A percentile compares a stretch with the other conserved stretches of the same genome.
Evolutionary conservation across 768 basidiomycete species (phyloP).

Genomic region (Tulasnella sp.): DNA sequence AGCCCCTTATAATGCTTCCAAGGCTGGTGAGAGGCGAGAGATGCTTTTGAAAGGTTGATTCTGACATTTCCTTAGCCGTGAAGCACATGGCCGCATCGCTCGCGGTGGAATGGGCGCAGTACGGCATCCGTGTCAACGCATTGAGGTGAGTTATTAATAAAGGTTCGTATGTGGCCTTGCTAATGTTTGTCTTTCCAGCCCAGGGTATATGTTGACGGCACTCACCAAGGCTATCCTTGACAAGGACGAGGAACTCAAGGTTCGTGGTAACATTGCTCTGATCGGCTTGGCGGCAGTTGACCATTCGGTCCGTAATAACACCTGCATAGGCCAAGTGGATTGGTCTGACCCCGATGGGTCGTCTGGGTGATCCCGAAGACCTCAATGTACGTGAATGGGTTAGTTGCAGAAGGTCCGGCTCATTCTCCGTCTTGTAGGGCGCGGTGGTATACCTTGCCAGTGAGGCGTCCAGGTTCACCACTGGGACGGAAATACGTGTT

Average conservation of each 20-base stretch:
- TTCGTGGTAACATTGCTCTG: constrained; percentile 23
- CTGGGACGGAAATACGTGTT: constrained; percentile 70
- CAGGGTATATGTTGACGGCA: constrained; percentile 91
- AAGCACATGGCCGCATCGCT: constrained; percentile 88
- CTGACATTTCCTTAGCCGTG: constrained; percentile 42
- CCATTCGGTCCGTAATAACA: neutral
- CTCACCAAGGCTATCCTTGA: constrained; percentile 74
- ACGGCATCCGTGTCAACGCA: constrained; percentile 74
- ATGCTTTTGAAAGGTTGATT: neutral
- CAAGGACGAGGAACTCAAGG: constrained; percentile 62
- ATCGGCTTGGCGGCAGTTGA: neutral
- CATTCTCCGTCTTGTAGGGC: constrained; percentile 35
- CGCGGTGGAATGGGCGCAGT: constrained; percentile 92
- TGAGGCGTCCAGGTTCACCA: constrained; percentile 83
- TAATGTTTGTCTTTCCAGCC: constrained; percentile 33
- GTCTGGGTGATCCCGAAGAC: constrained; percentile 89
- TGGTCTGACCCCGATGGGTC: constrained; percentile 71
- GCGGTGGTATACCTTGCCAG: constrained; percentile 84
- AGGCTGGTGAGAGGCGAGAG: constrained; percentile 47
- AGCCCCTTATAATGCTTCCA: constrained; percentile 93
- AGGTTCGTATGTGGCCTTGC: no score
- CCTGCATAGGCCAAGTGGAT: constrained; percentile 63
- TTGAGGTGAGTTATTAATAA: constrained; percentile 38
- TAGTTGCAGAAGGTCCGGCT: neutral
- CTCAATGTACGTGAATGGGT: constrained; percentile 37